phyloP scores from a whole-genome alignment of 768 basidiomycete species.

The Tricholoma terreum region DNA sequence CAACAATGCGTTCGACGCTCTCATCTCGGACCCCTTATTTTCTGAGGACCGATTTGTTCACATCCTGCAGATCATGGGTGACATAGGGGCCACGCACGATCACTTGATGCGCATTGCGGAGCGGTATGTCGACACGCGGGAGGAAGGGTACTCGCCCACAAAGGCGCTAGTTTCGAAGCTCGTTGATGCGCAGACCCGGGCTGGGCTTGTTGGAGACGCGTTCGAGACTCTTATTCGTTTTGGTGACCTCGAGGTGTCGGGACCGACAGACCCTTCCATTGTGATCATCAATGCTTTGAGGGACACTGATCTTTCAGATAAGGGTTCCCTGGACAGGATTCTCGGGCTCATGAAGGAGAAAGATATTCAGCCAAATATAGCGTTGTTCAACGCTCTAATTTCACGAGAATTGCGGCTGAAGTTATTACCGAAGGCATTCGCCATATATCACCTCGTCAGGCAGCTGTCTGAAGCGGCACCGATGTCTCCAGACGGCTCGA shows the following conservation, averaged over 20 bases:
- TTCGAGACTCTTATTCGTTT: conserved; percentile 23
- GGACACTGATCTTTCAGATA: conserved; percentile 26
- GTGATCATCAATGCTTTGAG: conserved; percentile 37
- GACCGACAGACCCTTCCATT: conserved; percentile 31
- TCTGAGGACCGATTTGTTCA: conserved; percentile 26
- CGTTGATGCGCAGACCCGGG: conserved; percentile 33
- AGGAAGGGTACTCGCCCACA: conserved; percentile 22
- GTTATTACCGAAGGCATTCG: conserved; percentile 36
- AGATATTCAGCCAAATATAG: conserved; percentile 34
- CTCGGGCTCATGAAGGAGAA: conserved; percentile 38
- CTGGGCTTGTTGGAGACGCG: conserved; percentile 29
- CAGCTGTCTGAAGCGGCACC: conserved; percentile 23
- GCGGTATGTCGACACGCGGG: conserved; percentile 21
- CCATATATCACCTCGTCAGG: conserved; percentile 41
- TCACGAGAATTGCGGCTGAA: conserved; percentile 31
- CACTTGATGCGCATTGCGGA: conserved; percentile 16
- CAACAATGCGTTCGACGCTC: conserved; percentile 11
- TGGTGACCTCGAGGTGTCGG: conserved; percentile 10
- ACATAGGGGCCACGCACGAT: conserved; percentile 13
- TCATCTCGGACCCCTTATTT: conserved; percentile 23
- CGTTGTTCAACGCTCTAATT: conserved; percentile 50
- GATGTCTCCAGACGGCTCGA: conserved; percentile 39
- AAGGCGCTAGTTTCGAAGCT: conserved; percentile 34
- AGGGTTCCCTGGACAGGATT: conserved; percentile 29
- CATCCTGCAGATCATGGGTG: conserved; percentile 20